Percentiles rank a stretch among this genome's conserved stretches.
Conservation (phyloP, 2,329 filamentous ascomycete species). For the Fusarium anguioides region DNA sequence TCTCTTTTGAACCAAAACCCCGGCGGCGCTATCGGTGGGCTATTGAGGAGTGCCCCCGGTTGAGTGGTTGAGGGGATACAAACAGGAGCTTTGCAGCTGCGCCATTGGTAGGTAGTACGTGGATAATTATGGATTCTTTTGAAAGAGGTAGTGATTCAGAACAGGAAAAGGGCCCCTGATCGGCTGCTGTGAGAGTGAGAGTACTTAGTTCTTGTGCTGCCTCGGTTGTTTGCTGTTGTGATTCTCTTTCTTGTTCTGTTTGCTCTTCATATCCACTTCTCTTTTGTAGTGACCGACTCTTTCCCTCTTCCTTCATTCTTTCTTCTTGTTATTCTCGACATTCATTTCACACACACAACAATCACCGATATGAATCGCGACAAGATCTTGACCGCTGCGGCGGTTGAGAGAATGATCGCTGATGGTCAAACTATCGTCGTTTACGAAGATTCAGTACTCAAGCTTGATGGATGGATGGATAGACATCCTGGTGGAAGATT, state of each 20-base stretch:
- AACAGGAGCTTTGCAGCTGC: not conserved
- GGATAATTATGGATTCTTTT: not conserved
- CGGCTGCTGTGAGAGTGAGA: not conserved
- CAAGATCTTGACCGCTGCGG: slow-evolving; percentile 55
- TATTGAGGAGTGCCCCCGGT: not conserved
- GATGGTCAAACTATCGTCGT: slow-evolving; percentile 67
- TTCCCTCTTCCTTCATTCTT: not conserved
- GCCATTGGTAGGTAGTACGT: not conserved
- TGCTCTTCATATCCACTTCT: slow-evolving; percentile 11
- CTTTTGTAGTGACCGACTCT: not conserved
- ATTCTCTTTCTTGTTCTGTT: not conserved
- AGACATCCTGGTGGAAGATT: slow-evolving; percentile 69
- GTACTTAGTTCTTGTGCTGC: slow-evolving; percentile 19
- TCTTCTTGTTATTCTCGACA: not conserved
- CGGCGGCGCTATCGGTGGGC: not conserved
- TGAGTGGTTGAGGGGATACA: not conserved
- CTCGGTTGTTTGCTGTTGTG: slow-evolving; percentile 1
- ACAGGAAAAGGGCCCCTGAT: slow-evolving; percentile 5
- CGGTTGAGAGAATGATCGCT: slow-evolving; percentile 64
- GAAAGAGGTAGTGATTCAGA: too few species aligned
- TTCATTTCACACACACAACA: not conserved
- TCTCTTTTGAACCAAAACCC: not conserved
- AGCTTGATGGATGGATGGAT: slow-evolving; percentile 68
- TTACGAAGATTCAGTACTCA: slow-evolving; percentile 64
- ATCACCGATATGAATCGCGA: slow-evolving; percentile 53